These are phyloP conservation scores for Phytophthora fragariaefolia DNA, from an alignment of 352 stramenopile genomes.

Conservation along the genomic window DNA sequence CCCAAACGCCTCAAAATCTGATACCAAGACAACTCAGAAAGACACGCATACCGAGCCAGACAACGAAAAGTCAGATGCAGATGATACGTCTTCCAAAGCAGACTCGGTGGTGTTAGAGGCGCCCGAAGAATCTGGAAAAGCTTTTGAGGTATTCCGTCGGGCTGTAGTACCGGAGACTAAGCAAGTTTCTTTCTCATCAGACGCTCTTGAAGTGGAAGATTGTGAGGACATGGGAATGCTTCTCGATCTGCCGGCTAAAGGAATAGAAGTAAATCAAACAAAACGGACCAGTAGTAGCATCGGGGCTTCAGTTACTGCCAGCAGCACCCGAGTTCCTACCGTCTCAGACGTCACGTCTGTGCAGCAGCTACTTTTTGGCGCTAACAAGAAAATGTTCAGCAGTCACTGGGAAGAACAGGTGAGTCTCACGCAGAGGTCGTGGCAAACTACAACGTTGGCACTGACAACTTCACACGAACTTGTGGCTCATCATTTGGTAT, in stretches of 20 bases:
- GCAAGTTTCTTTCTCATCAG: neutral
- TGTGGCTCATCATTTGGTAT: constrained; percentile 9
- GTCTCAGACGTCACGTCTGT: constrained; percentile 55
- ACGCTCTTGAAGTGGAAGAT: constrained; percentile 58
- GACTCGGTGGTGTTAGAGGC: neutral
- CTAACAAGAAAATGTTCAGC: constrained; percentile 62
- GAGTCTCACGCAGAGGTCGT: neutral
- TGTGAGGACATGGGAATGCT: constrained; percentile 52
- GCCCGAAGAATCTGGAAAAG: constrained; percentile 1
- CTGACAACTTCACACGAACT: neutral
- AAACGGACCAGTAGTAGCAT: constrained; percentile 2
- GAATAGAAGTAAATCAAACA: constrained; percentile 1
- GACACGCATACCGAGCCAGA: constrained; percentile 2
- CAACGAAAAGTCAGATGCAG: constrained; percentile 8
- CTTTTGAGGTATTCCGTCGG: constrained; percentile 26
- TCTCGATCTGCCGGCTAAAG: constrained; percentile 16
- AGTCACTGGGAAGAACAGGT: constrained; percentile 79
- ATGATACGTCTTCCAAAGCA: constrained; percentile 4
- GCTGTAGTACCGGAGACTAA: neutral
- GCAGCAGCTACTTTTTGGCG: constrained; percentile 66
- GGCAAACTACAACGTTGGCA: constrained; percentile 1
- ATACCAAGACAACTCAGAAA: neutral
- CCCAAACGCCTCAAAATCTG: neutral
- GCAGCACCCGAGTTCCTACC: constrained; percentile 30
- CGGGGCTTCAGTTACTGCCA: neutral